Conservation (phyloP, 2,329 filamentous ascomycete genomes). For the Colletotrichum truncatum region DNA sequence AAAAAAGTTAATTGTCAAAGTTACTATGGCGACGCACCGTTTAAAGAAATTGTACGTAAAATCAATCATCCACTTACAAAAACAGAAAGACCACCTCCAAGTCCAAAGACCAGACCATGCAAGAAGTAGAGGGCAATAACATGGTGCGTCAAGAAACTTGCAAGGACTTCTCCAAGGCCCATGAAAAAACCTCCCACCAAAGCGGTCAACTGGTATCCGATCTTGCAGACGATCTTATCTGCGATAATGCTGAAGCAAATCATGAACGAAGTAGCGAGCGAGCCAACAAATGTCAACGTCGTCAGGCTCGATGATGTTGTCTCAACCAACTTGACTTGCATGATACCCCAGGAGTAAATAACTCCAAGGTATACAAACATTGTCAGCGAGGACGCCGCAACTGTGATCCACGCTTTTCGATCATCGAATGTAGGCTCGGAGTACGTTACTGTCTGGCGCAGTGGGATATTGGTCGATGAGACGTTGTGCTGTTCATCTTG, state of each 20-base stretch:
- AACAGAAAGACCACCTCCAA: conserved; percentile 37
- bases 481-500: neutral
- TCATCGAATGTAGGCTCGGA: neutral
- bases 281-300: conserved; percentile 39
- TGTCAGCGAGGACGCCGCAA: conserved; percentile 34
- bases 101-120: conserved; percentile 37
- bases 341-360: conserved; percentile 39
- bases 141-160: conserved; percentile 35
- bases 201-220: conserved; percentile 35
- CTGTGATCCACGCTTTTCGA: conserved; percentile 36
- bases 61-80: too few relatives aligned
- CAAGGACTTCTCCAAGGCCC: conserved; percentile 38
- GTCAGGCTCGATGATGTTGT: conserved; percentile 34
- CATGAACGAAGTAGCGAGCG: conserved; percentile 39
- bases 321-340: conserved; percentile 36
- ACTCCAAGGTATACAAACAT: conserved; percentile 40
- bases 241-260: conserved; percentile 36
- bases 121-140: conserved; percentile 36
- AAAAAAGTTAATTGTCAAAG: too few relatives aligned
- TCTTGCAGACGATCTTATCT: conserved; percentile 33
- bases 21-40: too few relatives aligned
- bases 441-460: neutral
- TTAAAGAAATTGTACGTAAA: too few relatives aligned
- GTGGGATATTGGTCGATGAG: neutral
- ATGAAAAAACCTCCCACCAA: conserved; percentile 35